Conservation (phyloP, 1,284 basidiomycete genomes). For the Moesziomyces sp. region DNA sequence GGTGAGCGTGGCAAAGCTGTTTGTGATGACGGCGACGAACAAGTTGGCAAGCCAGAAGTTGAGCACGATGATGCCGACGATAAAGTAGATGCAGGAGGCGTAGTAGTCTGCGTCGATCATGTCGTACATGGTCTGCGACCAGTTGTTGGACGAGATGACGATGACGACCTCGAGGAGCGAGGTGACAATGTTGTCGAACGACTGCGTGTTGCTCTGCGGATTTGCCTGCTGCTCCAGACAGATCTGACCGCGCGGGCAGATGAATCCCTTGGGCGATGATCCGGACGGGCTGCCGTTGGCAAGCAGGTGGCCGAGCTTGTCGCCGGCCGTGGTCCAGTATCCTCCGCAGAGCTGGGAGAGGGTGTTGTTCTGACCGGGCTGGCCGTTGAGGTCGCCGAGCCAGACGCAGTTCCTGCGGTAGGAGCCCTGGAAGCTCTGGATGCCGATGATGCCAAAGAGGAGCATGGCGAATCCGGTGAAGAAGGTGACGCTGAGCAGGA, state of each 20-base stretch:
- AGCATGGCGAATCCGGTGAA: slow-evolving; percentile 91
- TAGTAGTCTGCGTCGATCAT: slow-evolving; percentile 94
- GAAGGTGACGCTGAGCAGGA: slow-evolving; percentile 87
- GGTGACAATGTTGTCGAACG: slow-evolving; percentile 90
- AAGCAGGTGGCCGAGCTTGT: slow-evolving; percentile 29
- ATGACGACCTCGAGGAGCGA: slow-evolving; percentile 86
- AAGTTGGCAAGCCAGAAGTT: slow-evolving; percentile 79
- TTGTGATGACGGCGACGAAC: slow-evolving; percentile 95
- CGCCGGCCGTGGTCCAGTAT: slow-evolving; percentile 30
- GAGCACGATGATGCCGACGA: slow-evolving; percentile 73
- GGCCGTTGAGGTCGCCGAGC: slow-evolving; percentile 54
- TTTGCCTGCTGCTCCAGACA: slow-evolving; percentile 71
- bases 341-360: slow-evolving; percentile 63
- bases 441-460: slow-evolving; percentile 76
- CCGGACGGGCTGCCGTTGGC: slow-evolving; percentile 30
- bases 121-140: slow-evolving; percentile 80
- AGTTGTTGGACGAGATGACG: slow-evolving; percentile 76
- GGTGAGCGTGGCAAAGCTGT: slow-evolving; percentile 90
- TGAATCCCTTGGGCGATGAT: slow-evolving; percentile 59
- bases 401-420: slow-evolving; percentile 65
- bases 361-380: slow-evolving; percentile 55
- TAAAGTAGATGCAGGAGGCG: slow-evolving; percentile 86
- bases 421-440: slow-evolving; percentile 65
- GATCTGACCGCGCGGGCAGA: slow-evolving; percentile 66
- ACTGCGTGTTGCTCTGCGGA: slow-evolving; percentile 77